Base-by-base conservation (phyloP, 2,329 filamentous ascomycete genomes). In the Colletotrichum chrysophilum region DNA sequence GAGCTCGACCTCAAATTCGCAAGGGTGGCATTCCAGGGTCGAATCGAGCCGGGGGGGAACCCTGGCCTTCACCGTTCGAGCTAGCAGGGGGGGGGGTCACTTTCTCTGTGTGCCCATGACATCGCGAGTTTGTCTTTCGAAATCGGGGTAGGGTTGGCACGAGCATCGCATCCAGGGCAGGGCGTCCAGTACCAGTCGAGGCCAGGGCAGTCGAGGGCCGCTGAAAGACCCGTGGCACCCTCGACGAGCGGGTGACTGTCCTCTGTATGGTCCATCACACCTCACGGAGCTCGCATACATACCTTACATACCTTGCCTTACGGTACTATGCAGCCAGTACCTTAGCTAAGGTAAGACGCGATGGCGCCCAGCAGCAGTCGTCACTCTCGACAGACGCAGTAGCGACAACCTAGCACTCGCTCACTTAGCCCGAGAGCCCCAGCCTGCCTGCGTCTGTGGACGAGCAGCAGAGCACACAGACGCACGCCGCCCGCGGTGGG, bases 11-110 rank as follows among this genome's bases (percentile, higher is more conserved):
- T 8, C 30, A 34, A 32, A 64, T 43, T 32, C 34, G 38, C 68
- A 72, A 66, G 69, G 72, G 62, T 72, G 69, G 61, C 69, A 72
- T 64, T 67, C 64, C 34, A 72, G 56, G 68, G 32, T 52, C 48
- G 34, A 21, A 34, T 52, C 38, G 69, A 67, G 32, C 73, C 38
- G 56, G 73, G 68, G 73, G 26, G 12, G 21, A 18, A 7, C 62
- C 73, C 69, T 75, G 73, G 56, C 70, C 4, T 55, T 64, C 69
- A 75, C 73, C 73, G 43, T 72, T 64, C 62, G 30, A 28, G 36
- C 73, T 68, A 75, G 56, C 73, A 75, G 72, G 73, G 69, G 28
- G 60, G 60, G 8, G 38, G 8, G n/a, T 10, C 16, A 21, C n/a
- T 36, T 13, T 55, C 56, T 38, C 55, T 38, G 36, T 58, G 38